Evolutionary conservation across 129 eudicot genomes (phyloP), one percentile per base, ranked within the genome.

Genomic region (Tanacetum coccineum): DNA sequence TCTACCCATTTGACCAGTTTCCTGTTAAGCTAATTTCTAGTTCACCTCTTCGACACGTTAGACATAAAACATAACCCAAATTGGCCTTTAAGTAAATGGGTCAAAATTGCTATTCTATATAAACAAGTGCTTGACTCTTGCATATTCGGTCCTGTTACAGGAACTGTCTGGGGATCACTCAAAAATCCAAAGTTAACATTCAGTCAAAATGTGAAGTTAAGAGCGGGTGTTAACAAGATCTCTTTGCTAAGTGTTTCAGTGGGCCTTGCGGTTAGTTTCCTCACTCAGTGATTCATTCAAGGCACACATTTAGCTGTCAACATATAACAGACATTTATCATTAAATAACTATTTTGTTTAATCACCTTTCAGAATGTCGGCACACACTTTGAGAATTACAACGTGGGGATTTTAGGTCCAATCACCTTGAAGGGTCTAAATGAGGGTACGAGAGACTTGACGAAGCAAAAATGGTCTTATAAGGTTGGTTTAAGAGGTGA

Each of bases 401-500:
- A 85, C 64, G 70, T 87, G 15, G 96, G 98, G 47, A 83, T 92
- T 59, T 91, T 92, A 73, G 98, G 98, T 36, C 98, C 98, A 40
- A 77, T 92, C 68, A 88, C 85, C 32, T 74, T 92, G 77, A 75
- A 64, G 20, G 97, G 97, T 66, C 82, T 91, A 26, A 79, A 83
- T 28, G 84, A 71, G 48, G 96, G 96, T 58, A 68, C 88, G 17
- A 47, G 91, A 75, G 98, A 92, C 80, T 87, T 92, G 78, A 84
- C 91, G 65, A 79, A 79, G 70, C 91, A 83, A 72, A 74, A 50
- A 68, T 92, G 98, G 98, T 79, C 88, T 42, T 92, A 88, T 77
- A 88, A 85, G 95, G 86, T 85, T 64, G 98, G 98, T 64, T 63
- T 92, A 68, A 83, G 76, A 64, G 98, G 98, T 19, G 96, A 88